Conservation (phyloP, 2,329 filamentous ascomycete species). For the Sodiomyces alkalinus region DNA sequence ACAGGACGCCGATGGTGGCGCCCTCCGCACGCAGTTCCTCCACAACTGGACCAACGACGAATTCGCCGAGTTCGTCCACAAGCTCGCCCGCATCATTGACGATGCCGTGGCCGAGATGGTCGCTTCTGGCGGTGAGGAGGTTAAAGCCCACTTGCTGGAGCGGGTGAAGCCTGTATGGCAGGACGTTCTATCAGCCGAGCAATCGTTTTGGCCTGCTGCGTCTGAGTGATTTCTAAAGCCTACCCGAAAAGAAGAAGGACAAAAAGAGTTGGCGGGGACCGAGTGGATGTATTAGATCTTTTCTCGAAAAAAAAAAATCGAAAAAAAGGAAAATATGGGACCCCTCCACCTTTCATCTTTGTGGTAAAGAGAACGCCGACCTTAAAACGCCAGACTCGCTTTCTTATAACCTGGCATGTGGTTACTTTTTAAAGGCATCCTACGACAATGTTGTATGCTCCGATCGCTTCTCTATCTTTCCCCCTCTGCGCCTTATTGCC, state of each 20-base stretch:
- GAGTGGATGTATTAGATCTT: too few species aligned
- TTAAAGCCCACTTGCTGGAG: conserved; percentile 16
- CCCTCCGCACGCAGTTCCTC: conserved; percentile 48
- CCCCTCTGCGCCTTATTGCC: too few species aligned
- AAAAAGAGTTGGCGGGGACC: neutral
- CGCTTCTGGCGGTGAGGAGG: conserved; percentile 16
- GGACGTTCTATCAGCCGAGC: conserved; percentile 39
- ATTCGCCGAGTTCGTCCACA: conserved; percentile 43
- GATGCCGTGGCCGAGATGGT: conserved; percentile 27
- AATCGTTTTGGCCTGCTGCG: conserved; percentile 38
- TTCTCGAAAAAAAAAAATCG: too few species aligned
- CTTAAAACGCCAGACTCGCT: too few species aligned
- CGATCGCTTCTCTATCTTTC: too few species aligned
- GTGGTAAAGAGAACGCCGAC: too few species aligned
- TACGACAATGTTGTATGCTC: too few species aligned
- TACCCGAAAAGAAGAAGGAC: neutral
- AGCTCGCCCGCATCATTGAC: conserved; percentile 39
- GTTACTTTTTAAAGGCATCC: too few species aligned
- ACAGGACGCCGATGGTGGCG: conserved; percentile 47
- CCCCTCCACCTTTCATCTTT: too few species aligned
- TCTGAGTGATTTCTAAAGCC: neutral
- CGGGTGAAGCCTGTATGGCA: conserved; percentile 28
- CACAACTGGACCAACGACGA: conserved; percentile 51
- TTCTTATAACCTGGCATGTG: too few species aligned
- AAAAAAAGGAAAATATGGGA: too few species aligned